Conservation (phyloP, 345 rosid genomes). For the Firmiana major region DNA sequence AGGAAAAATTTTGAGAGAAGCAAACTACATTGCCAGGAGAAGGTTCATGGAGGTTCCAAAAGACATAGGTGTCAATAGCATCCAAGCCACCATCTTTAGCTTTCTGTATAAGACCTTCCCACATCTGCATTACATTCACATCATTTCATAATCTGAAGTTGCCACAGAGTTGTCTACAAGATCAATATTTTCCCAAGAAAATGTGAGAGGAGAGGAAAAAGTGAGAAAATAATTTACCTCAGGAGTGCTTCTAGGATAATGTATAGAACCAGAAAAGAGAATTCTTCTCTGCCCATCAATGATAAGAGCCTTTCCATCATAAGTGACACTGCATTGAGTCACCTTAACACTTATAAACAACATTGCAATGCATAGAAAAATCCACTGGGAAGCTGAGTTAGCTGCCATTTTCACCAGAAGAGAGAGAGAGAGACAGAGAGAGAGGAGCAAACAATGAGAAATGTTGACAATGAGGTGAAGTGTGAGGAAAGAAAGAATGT, state of each 20-base stretch:
- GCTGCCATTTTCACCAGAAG: conserved; percentile 25
- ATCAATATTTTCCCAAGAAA: conserved; percentile 16
- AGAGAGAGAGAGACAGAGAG: conserved; percentile 2
- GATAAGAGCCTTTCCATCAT: conserved; percentile 50
- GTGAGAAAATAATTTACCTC: conserved; percentile 21
- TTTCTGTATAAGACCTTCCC: conserved; percentile 60
- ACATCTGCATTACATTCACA: conserved; percentile 45
- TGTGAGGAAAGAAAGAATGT: conserved; percentile 22
- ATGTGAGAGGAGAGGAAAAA: background rate
- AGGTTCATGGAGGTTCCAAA: conserved; percentile 73
- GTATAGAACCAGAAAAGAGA: conserved; percentile 67
- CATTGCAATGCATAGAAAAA: conserved; percentile 23
- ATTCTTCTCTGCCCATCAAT: conserved; percentile 53
- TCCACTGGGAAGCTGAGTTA: conserved; percentile 28
- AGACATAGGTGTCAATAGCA: conserved; percentile 63
- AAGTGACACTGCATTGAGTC: conserved; percentile 36
- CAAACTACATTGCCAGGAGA: conserved; percentile 54
- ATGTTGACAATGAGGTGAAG: conserved; percentile 6
- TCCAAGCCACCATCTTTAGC: conserved; percentile 72
- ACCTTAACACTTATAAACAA: conserved; percentile 18
- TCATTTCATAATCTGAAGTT: background rate
- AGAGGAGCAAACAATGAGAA: background rate
- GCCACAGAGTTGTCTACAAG: background rate
- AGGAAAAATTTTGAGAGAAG: conserved; percentile 2
- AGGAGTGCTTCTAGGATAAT: conserved; percentile 72